Evolutionary conservation across 2,329 filamentous ascomycete species (phyloP), one percentile per base, ranked within the genome.

Genomic region (Parafenestella ontariensis): DNA sequence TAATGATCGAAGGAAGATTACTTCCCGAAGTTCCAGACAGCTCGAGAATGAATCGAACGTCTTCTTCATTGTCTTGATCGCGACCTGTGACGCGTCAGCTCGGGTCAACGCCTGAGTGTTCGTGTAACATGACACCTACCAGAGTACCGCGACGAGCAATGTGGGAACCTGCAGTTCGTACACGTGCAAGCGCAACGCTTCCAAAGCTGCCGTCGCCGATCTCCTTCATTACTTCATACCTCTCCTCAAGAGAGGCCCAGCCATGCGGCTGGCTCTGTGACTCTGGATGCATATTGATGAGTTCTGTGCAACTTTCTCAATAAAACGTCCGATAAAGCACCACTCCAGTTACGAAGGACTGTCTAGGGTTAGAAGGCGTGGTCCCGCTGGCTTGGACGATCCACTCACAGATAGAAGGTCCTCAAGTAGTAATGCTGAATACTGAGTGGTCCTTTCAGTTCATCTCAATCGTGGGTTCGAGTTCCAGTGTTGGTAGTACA

Each of bases 21-120:
- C 95, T 77, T 99, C 95, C 58, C 95, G 89, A 49, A 99, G 85
- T 77, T 99, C 95, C 61, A 97, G 80, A 76, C 95, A 99, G 47
- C 92, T 90, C 15, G 86, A 81, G 72, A 97, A 92, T 1, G 91
- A 96, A 68, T 98, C 93, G 69, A 98, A 99, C 0, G 90, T 93
- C 85, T 99, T 99, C 84, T 99, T 99, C 95, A 99, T 99, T 5
- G 95, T 98, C 80, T 99, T 99, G 80, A 99, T 97, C 39, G 95
- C 95, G 69, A 99, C 90, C 95, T 98, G 55, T 51, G 48, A 61
- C 55, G 56, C 37, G 67, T 67, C 63, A 70, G 66, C 61, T 37
- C 11, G 42, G 52, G 26, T 56, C 49, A 55, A 48, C 48, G 34
- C 36, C 45, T 37, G 18, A 26, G 26, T 46, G 15, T 26, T 52